Conservation (phyloP, 495 filamentous ascomycete species). For the Xylaria sp. region DNA sequence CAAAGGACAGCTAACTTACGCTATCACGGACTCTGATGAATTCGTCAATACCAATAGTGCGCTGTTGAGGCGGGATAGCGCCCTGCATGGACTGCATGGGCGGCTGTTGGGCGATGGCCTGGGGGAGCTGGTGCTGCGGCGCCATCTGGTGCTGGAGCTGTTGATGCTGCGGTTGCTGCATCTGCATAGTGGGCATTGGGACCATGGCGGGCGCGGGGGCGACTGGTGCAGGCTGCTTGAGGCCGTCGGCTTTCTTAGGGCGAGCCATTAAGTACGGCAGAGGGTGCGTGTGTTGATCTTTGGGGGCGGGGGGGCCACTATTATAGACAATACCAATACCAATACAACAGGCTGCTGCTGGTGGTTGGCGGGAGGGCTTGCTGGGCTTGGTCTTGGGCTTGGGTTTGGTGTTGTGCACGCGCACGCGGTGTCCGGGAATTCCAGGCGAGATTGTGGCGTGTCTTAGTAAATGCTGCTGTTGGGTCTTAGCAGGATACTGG, state of each 20-base stretch:
- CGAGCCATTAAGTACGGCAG: slow-evolving; percentile 51
- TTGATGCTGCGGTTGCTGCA: slow-evolving; percentile 23
- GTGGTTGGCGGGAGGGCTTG: not conserved
- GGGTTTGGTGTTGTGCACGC: slow-evolving; percentile 11
- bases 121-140: slow-evolving; percentile 32
- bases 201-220: slow-evolving; percentile 41
- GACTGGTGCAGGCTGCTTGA: slow-evolving; percentile 45
- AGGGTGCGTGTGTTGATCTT: slow-evolving; percentile 28
- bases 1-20: slow-evolving; percentile 48
- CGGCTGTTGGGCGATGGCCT: slow-evolving; percentile 36
- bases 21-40: slow-evolving; percentile 59
- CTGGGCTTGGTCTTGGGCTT: slow-evolving; percentile 19
- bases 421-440: slow-evolving; percentile 23
- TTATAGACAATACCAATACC: slow-evolving; percentile 20
- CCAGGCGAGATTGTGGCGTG: slow-evolving; percentile 32
- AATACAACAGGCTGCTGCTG: no score
- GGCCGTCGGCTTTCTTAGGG: slow-evolving; percentile 57
- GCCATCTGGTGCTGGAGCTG: slow-evolving; percentile 33
- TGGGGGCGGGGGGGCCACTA: slow-evolving; percentile 38
- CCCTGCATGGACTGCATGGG: slow-evolving; percentile 35
- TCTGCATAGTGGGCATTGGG: slow-evolving; percentile 39
- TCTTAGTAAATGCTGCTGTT: slow-evolving; percentile 26
- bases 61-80: slow-evolving; percentile 40
- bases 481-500: slow-evolving; percentile 22
- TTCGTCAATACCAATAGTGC: slow-evolving; percentile 54